Conservation (phyloP, 1,284 basidiomycete species). For the Ustilago curta region DNA sequence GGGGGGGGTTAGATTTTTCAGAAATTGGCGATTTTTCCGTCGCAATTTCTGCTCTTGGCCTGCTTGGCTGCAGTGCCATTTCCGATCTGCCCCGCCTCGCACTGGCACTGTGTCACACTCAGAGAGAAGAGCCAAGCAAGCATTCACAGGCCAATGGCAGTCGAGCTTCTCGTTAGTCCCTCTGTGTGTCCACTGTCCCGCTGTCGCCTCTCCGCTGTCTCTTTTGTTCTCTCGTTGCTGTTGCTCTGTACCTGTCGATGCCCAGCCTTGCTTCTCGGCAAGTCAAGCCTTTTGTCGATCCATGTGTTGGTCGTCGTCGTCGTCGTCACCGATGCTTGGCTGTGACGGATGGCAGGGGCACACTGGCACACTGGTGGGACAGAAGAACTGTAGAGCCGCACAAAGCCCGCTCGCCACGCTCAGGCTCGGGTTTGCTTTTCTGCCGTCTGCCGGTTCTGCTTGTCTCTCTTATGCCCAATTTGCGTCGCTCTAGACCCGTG, state of each 20-base stretch:
- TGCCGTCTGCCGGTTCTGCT: slow-evolving; percentile 7
- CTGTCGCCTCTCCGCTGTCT: neutral
- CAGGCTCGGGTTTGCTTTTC: slow-evolving; percentile 2
- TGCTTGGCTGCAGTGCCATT: slow-evolving; percentile 1
- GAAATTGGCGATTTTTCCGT: slow-evolving; percentile 9
- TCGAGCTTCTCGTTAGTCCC: neutral
- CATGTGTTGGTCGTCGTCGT: neutral
- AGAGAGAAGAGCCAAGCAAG: neutral
- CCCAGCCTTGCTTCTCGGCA: neutral
- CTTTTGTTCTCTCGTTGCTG: neutral
- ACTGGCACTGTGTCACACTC: neutral
- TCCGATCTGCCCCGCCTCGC: slow-evolving; percentile 33
- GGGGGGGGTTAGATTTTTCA: neutral
- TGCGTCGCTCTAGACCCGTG: neutral
- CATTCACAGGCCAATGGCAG: slow-evolving; percentile 18
- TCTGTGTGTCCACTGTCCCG: neutral
- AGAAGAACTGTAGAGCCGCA: neutral
- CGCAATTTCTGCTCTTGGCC: slow-evolving; percentile 1
- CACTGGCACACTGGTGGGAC: neutral
- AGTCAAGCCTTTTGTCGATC: neutral
- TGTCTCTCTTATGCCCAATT: neutral
- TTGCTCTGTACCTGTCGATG: neutral
- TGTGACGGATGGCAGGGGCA: neutral
- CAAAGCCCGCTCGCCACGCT: neutral
- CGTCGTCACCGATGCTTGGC: neutral